Evolutionary conservation across 768 basidiomycete species (phyloP).

Genomic region (Termitomyces sp.): DNA sequence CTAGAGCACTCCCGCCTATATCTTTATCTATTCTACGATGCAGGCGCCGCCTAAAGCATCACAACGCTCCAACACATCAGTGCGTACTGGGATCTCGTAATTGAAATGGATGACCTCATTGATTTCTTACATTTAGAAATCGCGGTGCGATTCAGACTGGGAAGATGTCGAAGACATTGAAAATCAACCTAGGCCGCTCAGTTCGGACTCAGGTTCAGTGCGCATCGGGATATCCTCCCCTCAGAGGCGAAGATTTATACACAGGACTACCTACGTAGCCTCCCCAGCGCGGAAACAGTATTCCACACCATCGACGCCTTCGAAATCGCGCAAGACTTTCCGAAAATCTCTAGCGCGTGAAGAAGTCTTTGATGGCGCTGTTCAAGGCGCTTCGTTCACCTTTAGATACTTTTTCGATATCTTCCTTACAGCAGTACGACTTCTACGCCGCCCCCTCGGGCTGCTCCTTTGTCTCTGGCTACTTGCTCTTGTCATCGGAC

Average conservation of each 20-base stretch:
- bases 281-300: conserved; percentile 17
- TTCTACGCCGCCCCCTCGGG: conserved; percentile 55
- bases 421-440: conserved; percentile 38
- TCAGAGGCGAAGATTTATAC: conserved; percentile 25
- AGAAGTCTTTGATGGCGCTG: conserved; percentile 25
- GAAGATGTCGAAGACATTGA: conserved; percentile 27
- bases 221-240: conserved; percentile 17
- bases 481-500: conserved; percentile 40
- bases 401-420: conserved; percentile 46
- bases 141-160: conserved; percentile 22
- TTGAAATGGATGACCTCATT: not conserved
- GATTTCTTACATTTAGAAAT: conserved; percentile 2
- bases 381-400: conserved; percentile 24
- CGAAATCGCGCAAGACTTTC: conserved; percentile 5
- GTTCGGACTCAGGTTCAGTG: conserved; percentile 9
- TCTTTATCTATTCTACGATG: not conserved
- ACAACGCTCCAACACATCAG: not conserved
- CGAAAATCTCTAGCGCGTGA: conserved; percentile 20
- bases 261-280: conserved; percentile 19
- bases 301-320: conserved; percentile 4
- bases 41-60: not conserved
- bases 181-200: conserved; percentile 9
- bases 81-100: not conserved
- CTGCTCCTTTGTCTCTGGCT: conserved; percentile 50
- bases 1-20: not conserved